phyloP scores from a whole-genome alignment of 1,284 basidiomycete genomes.

The Malassezia globosa region DNA sequence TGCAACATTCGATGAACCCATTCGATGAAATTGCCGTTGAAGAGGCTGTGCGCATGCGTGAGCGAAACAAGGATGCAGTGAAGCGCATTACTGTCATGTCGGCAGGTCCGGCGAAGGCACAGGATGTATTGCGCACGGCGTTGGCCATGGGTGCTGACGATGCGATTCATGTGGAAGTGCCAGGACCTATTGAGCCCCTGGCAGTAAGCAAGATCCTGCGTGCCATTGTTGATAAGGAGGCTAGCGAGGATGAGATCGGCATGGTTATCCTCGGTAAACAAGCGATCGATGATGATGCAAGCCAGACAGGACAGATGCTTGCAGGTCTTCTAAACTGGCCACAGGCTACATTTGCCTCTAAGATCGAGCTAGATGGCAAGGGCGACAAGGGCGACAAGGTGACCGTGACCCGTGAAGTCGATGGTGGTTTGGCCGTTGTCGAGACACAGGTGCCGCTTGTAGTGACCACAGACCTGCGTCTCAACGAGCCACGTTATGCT shows the following conservation, averaged over 20 bases:
- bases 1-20: conserved; percentile 50
- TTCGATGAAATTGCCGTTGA: conserved; percentile 64
- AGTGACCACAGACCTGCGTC: conserved; percentile 79
- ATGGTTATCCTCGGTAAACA: conserved; percentile 96
- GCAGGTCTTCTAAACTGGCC: conserved; percentile 84
- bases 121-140: conserved; percentile 84
- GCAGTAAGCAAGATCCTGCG: conserved; percentile 74
- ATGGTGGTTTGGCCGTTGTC: conserved; percentile 80
- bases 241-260: conserved; percentile 58
- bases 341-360: conserved; percentile 90
- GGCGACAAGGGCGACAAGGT: conserved; percentile 57
- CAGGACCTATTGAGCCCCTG: conserved; percentile 64
- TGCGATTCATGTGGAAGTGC: conserved; percentile 76
- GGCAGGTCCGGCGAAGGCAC: conserved; percentile 78
- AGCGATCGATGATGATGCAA: conserved; percentile 91
- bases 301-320: conserved; percentile 96
- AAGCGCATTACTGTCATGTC: conserved; percentile 60
- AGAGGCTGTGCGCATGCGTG: conserved; percentile 85
- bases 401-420: conserved; percentile 77
- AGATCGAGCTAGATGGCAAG: conserved; percentile 61
- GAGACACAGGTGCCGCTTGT: conserved; percentile 71
- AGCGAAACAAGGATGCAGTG: conserved; percentile 57
- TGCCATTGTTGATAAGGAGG: conserved; percentile 63
- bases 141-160: conserved; percentile 96
- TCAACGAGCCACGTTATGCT: conserved; percentile 45